These are phyloP conservation scores for Naganishia albida DNA, from an alignment of 1,284 basidiomycete genomes.

Conservation along the genomic window DNA sequence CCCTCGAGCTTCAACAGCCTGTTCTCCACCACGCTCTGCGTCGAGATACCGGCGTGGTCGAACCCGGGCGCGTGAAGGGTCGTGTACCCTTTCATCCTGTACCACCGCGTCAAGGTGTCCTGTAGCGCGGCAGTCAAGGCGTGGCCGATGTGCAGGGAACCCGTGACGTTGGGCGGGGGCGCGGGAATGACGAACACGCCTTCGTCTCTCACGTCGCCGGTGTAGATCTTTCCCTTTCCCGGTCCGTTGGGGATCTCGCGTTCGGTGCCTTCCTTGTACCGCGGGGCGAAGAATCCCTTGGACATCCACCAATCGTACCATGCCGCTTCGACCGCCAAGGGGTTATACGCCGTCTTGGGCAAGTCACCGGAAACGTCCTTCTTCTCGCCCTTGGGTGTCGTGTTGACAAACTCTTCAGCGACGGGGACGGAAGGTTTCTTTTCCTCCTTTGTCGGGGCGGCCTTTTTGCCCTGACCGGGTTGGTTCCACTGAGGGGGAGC, in stretches of 20 bases:
- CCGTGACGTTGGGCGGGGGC: conserved; percentile 98
- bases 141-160: conserved; percentile 94
- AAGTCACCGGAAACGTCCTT: conserved; percentile 76
- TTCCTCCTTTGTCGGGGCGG: conserved; percentile 62
- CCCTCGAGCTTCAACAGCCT: conserved; percentile 81
- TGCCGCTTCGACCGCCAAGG: conserved; percentile 87
- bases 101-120: conserved; percentile 86
- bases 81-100: conserved; percentile 93
- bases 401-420: conserved; percentile 76
- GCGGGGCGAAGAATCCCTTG: conserved; percentile 86
- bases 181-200: conserved; percentile 84
- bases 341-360: conserved; percentile 91
- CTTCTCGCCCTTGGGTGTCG: conserved; percentile 82
- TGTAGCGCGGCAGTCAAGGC: conserved; percentile 91
- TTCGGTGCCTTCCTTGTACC: conserved; percentile 62
- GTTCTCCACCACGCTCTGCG: conserved; percentile 97
- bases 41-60: conserved; percentile 98
- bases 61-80: conserved; percentile 91
- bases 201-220: conserved; percentile 58
- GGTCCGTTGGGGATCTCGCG: conserved; percentile 35
- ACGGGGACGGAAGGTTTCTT: conserved; percentile 67
- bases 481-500: conserved; percentile 59
- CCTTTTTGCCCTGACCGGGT: conserved; percentile 65
- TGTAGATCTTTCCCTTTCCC: conserved; percentile 32
- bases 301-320: conserved; percentile 99